phyloP scores from a whole-genome alignment of 148 eudicot species.

The Nepenthes mirabilis region DNA sequence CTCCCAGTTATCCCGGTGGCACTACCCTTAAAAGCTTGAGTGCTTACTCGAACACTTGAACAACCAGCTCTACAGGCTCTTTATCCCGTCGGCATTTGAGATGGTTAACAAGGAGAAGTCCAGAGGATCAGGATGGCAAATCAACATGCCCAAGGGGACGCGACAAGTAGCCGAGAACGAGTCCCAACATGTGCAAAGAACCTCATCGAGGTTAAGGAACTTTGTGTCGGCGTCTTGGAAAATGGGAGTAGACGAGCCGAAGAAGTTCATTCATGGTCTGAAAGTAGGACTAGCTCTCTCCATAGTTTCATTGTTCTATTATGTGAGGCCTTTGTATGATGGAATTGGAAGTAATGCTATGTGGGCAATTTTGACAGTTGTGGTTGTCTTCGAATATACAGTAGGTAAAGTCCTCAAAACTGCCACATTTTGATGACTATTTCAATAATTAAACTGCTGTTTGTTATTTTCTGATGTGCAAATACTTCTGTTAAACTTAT shows the following conservation, averaged over 20 bases:
- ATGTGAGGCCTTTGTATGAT: slow-evolving; percentile 70
- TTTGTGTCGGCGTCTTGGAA: slow-evolving; percentile 5
- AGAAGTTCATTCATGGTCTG: slow-evolving; percentile 45
- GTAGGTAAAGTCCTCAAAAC: slow-evolving; percentile 33
- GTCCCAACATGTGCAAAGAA: not conserved
- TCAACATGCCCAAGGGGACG: not conserved
- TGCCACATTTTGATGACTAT: too few species aligned
- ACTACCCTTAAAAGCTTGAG: too few species aligned
- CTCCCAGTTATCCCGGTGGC: too few species aligned
- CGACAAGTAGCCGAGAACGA: not conserved
- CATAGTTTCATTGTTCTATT: slow-evolving; percentile 60
- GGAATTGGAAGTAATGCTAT: slow-evolving; percentile 79
- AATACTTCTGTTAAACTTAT: not conserved
- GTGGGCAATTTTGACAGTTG: slow-evolving; percentile 90
- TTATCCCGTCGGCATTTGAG: too few species aligned
- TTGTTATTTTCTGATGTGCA: not conserved
- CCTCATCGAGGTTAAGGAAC: not conserved
- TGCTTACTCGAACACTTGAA: too few species aligned
- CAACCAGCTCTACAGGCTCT: too few species aligned
- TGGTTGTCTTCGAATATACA: slow-evolving; percentile 68
- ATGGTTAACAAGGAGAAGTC: not conserved
- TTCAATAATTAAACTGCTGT: not conserved
- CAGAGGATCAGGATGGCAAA: not conserved
- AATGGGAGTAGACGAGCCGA: slow-evolving; percentile 52
- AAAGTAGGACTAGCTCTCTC: slow-evolving; percentile 72